phyloP scores from a whole-genome alignment of 495 filamentous ascomycete genomes.

The Hypoxylon subgilvum region DNA sequence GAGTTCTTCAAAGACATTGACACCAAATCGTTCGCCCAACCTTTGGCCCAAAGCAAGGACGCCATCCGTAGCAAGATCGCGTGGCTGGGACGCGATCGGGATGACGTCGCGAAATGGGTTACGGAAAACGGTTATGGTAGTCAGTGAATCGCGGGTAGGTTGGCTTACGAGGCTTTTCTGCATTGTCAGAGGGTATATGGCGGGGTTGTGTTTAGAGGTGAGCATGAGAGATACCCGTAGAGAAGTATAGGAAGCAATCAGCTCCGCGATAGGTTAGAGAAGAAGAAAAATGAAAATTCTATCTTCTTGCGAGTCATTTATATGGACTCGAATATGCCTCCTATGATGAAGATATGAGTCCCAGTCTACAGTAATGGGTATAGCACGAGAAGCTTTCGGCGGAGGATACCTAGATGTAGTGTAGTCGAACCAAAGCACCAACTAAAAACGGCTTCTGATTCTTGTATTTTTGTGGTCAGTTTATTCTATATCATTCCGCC shows the following conservation, averaged over 20 bases:
- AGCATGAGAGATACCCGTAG: constrained; percentile 34
- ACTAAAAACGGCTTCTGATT: no score
- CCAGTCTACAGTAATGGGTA: no score
- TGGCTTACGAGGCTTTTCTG: constrained; percentile 2
- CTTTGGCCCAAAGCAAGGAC: constrained; percentile 67
- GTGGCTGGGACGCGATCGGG: constrained; percentile 63
- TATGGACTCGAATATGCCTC: neutral
- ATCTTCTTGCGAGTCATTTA: neutral
- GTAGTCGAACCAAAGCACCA: no score
- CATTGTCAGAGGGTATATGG: constrained; percentile 11
- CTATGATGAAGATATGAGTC: neutral
- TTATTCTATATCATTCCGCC: no score
- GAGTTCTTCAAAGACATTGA: constrained; percentile 80
- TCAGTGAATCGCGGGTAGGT: constrained; percentile 8
- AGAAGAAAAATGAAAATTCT: constrained; percentile 8
- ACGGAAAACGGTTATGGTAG: constrained; percentile 45
- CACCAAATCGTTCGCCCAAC: constrained; percentile 74
- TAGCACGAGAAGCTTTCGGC: no score
- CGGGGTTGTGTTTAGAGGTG: constrained; percentile 12
- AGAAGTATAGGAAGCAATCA: constrained; percentile 23
- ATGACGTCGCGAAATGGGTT: constrained; percentile 63
- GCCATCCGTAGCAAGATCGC: constrained; percentile 64
- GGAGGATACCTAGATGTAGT: no score
- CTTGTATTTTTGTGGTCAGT: no score
- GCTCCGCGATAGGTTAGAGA: neutral